phyloP scores from a whole-genome alignment of 2,329 filamentous ascomycete genomes.

The Arachnomyces sp. region DNA sequence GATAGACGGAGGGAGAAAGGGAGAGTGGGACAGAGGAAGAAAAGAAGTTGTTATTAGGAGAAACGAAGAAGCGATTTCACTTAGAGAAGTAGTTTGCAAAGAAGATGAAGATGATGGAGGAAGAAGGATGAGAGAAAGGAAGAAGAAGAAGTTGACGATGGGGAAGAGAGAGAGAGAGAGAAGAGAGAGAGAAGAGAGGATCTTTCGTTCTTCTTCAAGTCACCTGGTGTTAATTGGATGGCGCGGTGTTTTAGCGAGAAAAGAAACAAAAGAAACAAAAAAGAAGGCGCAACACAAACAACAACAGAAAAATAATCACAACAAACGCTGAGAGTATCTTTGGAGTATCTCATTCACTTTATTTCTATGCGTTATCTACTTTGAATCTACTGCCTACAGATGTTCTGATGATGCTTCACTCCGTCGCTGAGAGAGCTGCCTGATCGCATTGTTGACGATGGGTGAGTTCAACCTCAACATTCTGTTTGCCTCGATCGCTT shows the following conservation, averaged over 20 bases:
- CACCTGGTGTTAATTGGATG: no score
- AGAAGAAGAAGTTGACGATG: conserved; percentile 6
- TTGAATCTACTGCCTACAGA: no score
- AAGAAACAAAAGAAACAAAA: background rate
- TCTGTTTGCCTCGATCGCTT: no score
- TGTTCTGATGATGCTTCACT: no score
- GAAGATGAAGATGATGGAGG: conserved; percentile 7
- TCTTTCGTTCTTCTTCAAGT: no score
- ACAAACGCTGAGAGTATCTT: background rate
- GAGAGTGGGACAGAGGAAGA: conserved; percentile 9
- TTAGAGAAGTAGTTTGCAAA: conserved; percentile 10
- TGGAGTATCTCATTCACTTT: no score
- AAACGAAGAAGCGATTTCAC: conserved; percentile 12
- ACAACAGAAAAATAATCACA: conserved; percentile 1
- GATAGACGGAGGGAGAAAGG: conserved; percentile 12
- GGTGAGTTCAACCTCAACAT: no score
- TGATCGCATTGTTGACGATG: no score
- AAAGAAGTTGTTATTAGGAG: conserved; percentile 16
- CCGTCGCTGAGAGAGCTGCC: no score
- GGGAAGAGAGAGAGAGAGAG: conserved; percentile 8
- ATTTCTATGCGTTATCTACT: no score
- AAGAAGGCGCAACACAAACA: background rate
- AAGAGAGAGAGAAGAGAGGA: no score
- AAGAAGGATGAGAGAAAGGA: conserved; percentile 12
- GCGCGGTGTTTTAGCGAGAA: background rate